phyloP scores from a whole-genome alignment of 73 alveolate genomes.

The Paramecium tetraurelia region DNA sequence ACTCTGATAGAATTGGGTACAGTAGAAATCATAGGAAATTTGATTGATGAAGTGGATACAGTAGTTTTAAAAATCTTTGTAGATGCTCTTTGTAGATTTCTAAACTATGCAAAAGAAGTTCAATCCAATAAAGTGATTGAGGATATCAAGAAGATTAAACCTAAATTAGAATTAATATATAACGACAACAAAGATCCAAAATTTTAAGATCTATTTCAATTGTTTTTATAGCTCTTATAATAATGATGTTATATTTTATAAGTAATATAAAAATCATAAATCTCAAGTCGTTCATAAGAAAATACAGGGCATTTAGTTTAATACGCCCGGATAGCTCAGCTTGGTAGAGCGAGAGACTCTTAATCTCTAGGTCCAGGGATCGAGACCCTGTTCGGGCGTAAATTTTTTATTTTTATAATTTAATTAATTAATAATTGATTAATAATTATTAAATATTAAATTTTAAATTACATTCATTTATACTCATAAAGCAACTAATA shows the following conservation, averaged over 20 bases:
- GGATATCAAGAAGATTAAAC: neutral
- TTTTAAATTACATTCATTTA: neutral
- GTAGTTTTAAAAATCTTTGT: neutral
- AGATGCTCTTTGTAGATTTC: neutral
- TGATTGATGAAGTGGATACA: neutral
- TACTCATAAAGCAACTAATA: neutral
- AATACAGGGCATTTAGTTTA: neutral
- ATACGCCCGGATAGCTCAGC: constrained; percentile 47
- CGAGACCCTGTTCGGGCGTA: constrained; percentile 59
- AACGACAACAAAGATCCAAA: neutral
- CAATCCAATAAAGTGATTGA: neutral
- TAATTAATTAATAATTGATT: neutral
- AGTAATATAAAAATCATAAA: neutral
- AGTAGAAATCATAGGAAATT: neutral
- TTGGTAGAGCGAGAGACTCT: constrained; percentile 58
- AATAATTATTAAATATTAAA: too few relatives aligned
- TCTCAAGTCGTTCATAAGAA: neutral
- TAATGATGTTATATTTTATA: neutral
- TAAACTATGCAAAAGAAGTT: neutral
- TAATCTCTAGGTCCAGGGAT: constrained; percentile 56
- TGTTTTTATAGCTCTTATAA: neutral
- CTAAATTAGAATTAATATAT: neutral
- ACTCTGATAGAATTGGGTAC: neutral
- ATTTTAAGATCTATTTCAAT: neutral
- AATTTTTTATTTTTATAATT: neutral